Conservation (phyloP, 108 stramenopile genomes). For the Stephanodiscus minutulus region DNA sequence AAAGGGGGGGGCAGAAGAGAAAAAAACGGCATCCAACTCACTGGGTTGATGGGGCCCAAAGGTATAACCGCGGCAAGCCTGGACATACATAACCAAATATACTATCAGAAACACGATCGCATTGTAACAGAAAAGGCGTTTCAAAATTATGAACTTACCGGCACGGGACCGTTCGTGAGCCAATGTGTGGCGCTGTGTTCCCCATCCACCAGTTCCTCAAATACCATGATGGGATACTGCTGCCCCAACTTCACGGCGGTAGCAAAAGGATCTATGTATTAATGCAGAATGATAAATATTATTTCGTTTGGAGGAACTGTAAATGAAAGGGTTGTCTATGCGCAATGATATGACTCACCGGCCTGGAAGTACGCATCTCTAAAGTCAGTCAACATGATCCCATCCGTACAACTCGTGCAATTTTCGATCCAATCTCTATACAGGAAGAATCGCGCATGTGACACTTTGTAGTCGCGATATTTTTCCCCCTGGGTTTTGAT, state of each 20-base stretch:
- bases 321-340: not conserved
- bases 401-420: slow-evolving; percentile 72
- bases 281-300: too few relatives aligned
- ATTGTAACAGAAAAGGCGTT: not conserved
- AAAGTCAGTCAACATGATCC: slow-evolving; percentile 68
- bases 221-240: slow-evolving; percentile 53
- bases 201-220: slow-evolving; percentile 55
- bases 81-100: not conserved
- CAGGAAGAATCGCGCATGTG: slow-evolving; percentile 70
- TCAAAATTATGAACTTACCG: not conserved
- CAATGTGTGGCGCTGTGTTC: slow-evolving; percentile 62
- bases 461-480: slow-evolving; percentile 56
- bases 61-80: slow-evolving; percentile 22
- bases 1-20: not conserved
- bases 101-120: not conserved
- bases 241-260: slow-evolving; percentile 47
- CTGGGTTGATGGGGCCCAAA: slow-evolving; percentile 10
- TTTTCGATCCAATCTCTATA: slow-evolving; percentile 64
- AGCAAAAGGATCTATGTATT: slow-evolving; percentile 70
- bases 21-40: not conserved
- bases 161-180: slow-evolving; percentile 42
- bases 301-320: not conserved
- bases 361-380: slow-evolving; percentile 70
- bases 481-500: slow-evolving; percentile 28
- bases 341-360: not conserved